Evolutionary conservation across 2,329 filamentous ascomycete genomes (phyloP).

Genomic region (Microdochium paspali): DNA sequence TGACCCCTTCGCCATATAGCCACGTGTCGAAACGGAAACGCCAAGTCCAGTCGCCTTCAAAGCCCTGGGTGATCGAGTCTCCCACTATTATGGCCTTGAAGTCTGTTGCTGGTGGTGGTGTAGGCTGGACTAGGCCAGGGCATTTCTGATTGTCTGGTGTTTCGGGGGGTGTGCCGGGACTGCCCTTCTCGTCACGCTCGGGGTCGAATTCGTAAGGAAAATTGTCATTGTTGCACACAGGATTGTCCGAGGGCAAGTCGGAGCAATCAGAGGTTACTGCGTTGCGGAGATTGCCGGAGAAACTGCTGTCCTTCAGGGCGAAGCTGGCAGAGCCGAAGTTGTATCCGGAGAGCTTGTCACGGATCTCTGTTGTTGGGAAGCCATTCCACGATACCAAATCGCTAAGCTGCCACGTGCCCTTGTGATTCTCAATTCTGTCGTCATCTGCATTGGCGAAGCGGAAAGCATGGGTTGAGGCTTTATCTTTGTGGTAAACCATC

Average conservation of each 20-base stretch:
- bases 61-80: background rate
- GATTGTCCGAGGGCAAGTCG: background rate
- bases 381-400: no score
- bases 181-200: background rate
- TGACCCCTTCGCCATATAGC: background rate
- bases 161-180: no score
- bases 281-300: slow-evolving; percentile 10
- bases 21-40: background rate
- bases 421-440: no score
- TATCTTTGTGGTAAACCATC: slow-evolving; percentile 16
- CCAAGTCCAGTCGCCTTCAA: background rate
- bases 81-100: background rate
- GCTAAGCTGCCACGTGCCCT: slow-evolving; percentile 15
- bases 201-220: background rate
- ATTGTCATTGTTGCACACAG: background rate
- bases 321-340: slow-evolving; percentile 16
- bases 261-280: slow-evolving; percentile 1
- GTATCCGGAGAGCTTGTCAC: slow-evolving; percentile 13
- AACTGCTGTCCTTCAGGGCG: slow-evolving; percentile 15
- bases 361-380: slow-evolving; percentile 11
- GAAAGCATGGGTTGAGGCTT: slow-evolving; percentile 14
- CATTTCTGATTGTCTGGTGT: no score
- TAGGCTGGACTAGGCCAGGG: no score
- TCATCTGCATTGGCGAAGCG: slow-evolving; percentile 18
- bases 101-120: no score